These are phyloP conservation scores for Casuarina cunninghamiana DNA, from an alignment of 306 rosid species.

Conservation along the genomic window DNA sequence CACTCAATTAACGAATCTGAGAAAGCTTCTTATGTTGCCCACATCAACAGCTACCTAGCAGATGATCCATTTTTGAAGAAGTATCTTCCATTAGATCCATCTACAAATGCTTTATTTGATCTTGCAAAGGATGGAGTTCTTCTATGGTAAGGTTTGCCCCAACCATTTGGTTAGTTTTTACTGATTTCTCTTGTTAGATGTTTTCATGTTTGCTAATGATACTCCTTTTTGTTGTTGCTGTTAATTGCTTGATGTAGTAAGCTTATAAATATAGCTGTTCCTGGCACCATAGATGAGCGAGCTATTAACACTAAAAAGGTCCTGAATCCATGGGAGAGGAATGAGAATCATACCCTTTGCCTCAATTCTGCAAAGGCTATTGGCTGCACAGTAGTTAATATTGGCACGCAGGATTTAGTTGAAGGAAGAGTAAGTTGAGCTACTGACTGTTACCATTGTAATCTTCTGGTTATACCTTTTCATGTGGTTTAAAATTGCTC, in stretches of 20 bases:
- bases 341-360: conserved; percentile 96
- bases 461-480: conserved; percentile 18
- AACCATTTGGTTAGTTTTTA: conserved; percentile 21
- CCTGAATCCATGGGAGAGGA: conserved; percentile 99
- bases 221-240: conserved; percentile 32
- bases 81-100: conserved; percentile 85
- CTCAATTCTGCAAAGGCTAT: conserved; percentile 98
- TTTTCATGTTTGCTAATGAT: conserved; percentile 8
- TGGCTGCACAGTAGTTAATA: conserved; percentile 99
- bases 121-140: conserved; percentile 94
- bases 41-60: conserved; percentile 76
- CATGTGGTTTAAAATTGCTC: conserved; percentile 16
- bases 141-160: conserved; percentile 66
- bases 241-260: conserved; percentile 60
- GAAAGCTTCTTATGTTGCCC: conserved; percentile 92
- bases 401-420: conserved; percentile 87
- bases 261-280: conserved; percentile 94
- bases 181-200: background rate
- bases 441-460: conserved; percentile 10
- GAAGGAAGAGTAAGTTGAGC: conserved; percentile 87
- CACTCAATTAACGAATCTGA: conserved; percentile 93
- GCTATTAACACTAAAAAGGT: conserved; percentile 87
- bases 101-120: conserved; percentile 77
- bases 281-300: conserved; percentile 98
- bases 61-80: conserved; percentile 80